Percentiles rank a stretch among this genome's conserved stretches.
phyloP scores from a whole-genome alignment of 768 basidiomycete genomes.

The Boletus reticulatus region DNA sequence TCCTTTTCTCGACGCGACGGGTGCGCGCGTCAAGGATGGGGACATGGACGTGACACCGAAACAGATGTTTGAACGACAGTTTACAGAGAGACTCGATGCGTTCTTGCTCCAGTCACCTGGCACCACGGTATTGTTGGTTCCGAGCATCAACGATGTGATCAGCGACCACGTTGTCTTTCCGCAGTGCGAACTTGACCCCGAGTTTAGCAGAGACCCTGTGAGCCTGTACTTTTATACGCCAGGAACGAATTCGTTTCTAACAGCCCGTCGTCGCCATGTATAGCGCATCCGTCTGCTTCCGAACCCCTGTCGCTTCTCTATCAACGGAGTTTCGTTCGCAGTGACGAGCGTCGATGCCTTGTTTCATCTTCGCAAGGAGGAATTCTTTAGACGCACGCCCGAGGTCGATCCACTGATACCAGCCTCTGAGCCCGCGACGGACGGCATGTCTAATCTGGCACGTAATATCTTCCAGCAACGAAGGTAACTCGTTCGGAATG shows the following conservation, averaged over 20 bases:
- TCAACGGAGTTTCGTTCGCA: constrained; percentile 82
- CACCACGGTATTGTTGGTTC: constrained; percentile 75
- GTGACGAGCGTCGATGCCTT: constrained; percentile 83
- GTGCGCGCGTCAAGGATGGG: constrained; percentile 73
- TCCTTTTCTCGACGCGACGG: constrained; percentile 82
- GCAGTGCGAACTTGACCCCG: constrained; percentile 58
- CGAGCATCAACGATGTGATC: constrained; percentile 79
- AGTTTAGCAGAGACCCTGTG: constrained; percentile 52
- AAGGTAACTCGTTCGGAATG: constrained; percentile 49
- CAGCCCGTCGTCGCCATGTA: not conserved
- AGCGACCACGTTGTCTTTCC: constrained; percentile 83
- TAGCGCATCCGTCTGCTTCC: constrained; percentile 80
- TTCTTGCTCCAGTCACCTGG: constrained; percentile 63
- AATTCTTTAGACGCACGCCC: constrained; percentile 65
- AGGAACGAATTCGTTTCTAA: not conserved
- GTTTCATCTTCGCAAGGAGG: constrained; percentile 86
- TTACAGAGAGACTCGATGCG: constrained; percentile 53
- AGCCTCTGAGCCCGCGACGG: constrained; percentile 49
- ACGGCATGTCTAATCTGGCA: constrained; percentile 76
- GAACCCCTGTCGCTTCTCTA: constrained; percentile 82
- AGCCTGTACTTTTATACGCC: constrained; percentile 21
- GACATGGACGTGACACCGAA: constrained; percentile 63
- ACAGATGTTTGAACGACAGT: constrained; percentile 65
- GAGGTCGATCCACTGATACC: constrained; percentile 52
- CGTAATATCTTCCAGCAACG: constrained; percentile 84